These are phyloP conservation scores for Sugiyamaella qingdaonensis DNA, from an alignment of 805 yeast species.

Conservation along the genomic window DNA sequence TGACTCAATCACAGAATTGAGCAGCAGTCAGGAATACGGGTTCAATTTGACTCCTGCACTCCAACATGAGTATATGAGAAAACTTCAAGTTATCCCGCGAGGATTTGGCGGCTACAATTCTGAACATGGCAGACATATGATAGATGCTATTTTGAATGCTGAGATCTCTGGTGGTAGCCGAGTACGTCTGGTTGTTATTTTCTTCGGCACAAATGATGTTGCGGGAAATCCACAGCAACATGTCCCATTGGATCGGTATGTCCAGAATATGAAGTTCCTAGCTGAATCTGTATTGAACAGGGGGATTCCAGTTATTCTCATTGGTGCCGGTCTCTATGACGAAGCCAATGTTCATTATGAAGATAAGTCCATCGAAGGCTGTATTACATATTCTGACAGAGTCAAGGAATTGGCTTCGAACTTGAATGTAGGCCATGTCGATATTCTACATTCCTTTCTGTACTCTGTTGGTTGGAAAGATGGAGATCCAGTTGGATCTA, in stretches of 20 bases:
- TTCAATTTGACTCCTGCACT: slow-evolving; percentile 52
- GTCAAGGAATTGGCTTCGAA: slow-evolving; percentile 43
- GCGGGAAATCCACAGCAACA: slow-evolving; percentile 35
- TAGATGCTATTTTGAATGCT: slow-evolving; percentile 45
- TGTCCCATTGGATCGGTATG: slow-evolving; percentile 50
- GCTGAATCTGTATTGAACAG: slow-evolving; percentile 40
- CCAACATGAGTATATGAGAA: slow-evolving; percentile 39
- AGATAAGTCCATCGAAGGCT: slow-evolving; percentile 39
- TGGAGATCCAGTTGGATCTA: slow-evolving; percentile 20
- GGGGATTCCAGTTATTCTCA: slow-evolving; percentile 45
- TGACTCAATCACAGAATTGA: slow-evolving; percentile 63
- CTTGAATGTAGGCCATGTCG: slow-evolving; percentile 51
- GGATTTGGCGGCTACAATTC: slow-evolving; percentile 79
- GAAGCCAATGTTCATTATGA: slow-evolving; percentile 7
- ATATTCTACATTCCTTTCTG: slow-evolving; percentile 46
- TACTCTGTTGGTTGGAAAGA: slow-evolving; percentile 41
- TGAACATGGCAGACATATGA: slow-evolving; percentile 49
- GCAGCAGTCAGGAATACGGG: slow-evolving; percentile 38
- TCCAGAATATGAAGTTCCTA: slow-evolving; percentile 45
- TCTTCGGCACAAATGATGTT: slow-evolving; percentile 81
- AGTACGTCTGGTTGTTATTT: slow-evolving; percentile 43
- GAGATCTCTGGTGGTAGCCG: slow-evolving; percentile 41
- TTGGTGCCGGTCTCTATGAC: slow-evolving; percentile 58
- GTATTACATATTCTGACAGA: slow-evolving; percentile 46
- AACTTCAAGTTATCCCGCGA: slow-evolving; percentile 62